A percentile compares a stretch with the other conserved stretches of the same genome.
Evolutionary conservation across 2,329 filamentous ascomycete genomes (phyloP).

Genomic region (Coleophoma eucalyptorum): DNA sequence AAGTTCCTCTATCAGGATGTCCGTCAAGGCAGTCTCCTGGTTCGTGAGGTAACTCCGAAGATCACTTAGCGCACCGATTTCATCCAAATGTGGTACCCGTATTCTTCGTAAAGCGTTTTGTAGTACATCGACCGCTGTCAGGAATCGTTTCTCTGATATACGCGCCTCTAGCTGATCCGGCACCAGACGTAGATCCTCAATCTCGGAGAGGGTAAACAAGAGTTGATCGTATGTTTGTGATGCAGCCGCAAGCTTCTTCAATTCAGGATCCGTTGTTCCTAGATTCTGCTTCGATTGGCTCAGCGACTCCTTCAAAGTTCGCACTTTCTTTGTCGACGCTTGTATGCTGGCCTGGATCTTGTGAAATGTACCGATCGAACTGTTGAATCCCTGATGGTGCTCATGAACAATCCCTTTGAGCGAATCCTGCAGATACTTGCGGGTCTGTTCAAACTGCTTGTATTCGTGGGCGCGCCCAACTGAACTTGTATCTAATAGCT

Average conservation of each 20-base stretch:
- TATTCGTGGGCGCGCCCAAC: slow-evolving; percentile 89
- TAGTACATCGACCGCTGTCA: slow-evolving; percentile 87
- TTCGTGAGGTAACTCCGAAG: slow-evolving; percentile 85
- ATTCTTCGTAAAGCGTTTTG: slow-evolving; percentile 83
- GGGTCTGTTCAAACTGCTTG: slow-evolving; percentile 76
- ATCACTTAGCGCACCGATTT: slow-evolving; percentile 84
- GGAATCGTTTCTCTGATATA: slow-evolving; percentile 93
- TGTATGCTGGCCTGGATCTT: slow-evolving; percentile 96
- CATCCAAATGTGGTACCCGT: slow-evolving; percentile 82
- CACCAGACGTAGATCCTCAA: slow-evolving; percentile 84
- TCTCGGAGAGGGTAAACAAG: slow-evolving; percentile 75
- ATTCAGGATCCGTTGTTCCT: slow-evolving; percentile 80
- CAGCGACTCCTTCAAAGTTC: slow-evolving; percentile 78
- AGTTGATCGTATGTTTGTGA: slow-evolving; percentile 91
- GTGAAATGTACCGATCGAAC: slow-evolving; percentile 97
- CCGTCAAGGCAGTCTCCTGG: slow-evolving; percentile 86
- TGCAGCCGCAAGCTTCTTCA: slow-evolving; percentile 82
- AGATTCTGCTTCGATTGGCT: slow-evolving; percentile 76
- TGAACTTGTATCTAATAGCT: slow-evolving; percentile 90
- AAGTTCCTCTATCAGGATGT: slow-evolving; percentile 94
- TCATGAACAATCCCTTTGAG: slow-evolving; percentile 96
- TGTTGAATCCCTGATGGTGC: slow-evolving; percentile 98
- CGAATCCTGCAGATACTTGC: slow-evolving; percentile 85
- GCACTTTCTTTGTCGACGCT: slow-evolving; percentile 79
- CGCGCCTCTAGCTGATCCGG: slow-evolving; percentile 90